Percentiles rank a stretch among this genome's conserved stretches.
Conservation (phyloP, 2,329 filamentous ascomycete species). For the Clathrospora elynae region DNA sequence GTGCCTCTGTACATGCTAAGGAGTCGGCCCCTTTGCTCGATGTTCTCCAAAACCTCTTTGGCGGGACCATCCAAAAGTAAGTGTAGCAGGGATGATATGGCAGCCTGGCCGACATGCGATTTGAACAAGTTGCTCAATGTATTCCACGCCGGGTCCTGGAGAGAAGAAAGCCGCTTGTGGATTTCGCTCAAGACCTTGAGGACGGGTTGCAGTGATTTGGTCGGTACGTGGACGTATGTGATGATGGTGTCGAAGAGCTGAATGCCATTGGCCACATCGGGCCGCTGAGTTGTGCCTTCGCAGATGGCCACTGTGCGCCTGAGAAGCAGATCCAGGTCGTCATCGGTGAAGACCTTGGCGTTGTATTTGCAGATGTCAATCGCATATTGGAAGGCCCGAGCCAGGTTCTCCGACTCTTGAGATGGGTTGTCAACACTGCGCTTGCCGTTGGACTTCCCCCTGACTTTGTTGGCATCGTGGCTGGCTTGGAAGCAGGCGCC, state of each 20-base stretch:
- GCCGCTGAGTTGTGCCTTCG: slow-evolving; percentile 66
- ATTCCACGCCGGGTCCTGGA: slow-evolving; percentile 70
- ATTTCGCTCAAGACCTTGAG: slow-evolving; percentile 75
- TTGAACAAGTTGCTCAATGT: slow-evolving; percentile 72
- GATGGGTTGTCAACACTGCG: slow-evolving; percentile 26
- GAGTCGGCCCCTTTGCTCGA: slow-evolving; percentile 25
- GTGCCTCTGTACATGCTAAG: slow-evolving; percentile 39
- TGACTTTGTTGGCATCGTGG: slow-evolving; percentile 31
- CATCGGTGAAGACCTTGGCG: slow-evolving; percentile 69
- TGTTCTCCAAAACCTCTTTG: slow-evolving; percentile 21
- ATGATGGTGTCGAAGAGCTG: slow-evolving; percentile 71
- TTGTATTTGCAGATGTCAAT: slow-evolving; percentile 76
- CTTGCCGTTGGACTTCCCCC: slow-evolving; percentile 34
- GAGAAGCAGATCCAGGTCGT: slow-evolving; percentile 65
- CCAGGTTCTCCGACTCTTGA: slow-evolving; percentile 50
- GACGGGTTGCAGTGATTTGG: slow-evolving; percentile 65
- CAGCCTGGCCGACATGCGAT: slow-evolving; percentile 74
- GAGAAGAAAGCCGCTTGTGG: slow-evolving; percentile 65
- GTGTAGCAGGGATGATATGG: slow-evolving; percentile 68
- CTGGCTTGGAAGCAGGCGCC: slow-evolving; percentile 42
- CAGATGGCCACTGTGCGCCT: slow-evolving; percentile 69
- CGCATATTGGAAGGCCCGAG: slow-evolving; percentile 68
- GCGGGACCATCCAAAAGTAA: slow-evolving; percentile 49
- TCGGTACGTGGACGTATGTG: slow-evolving; percentile 72
- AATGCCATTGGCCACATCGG: slow-evolving; percentile 71